A percentile compares a stretch with the other conserved stretches of the same genome.
Evolutionary conservation across 1,284 basidiomycete genomes (phyloP).

Genomic region (Anthracocystis panici-leucophaei): DNA sequence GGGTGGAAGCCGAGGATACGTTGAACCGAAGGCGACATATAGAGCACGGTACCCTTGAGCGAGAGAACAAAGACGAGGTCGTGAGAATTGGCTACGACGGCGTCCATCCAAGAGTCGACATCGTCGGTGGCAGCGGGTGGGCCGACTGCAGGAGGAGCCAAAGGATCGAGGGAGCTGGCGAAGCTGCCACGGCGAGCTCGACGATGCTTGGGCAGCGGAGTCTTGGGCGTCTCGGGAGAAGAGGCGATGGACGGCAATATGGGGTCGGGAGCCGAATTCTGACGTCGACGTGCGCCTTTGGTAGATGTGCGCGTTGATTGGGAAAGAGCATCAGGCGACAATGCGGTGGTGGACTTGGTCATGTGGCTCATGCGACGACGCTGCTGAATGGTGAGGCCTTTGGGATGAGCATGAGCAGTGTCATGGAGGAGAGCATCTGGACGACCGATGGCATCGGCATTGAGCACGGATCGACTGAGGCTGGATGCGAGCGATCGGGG

Average conservation of each 20-base stretch:
- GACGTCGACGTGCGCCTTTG: conserved; percentile 29
- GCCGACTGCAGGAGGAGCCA: neutral
- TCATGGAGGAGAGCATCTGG: conserved; percentile 9
- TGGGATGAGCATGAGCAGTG: neutral
- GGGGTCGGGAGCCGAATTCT: conserved; percentile 41
- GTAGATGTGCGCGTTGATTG: neutral
- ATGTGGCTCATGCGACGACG: conserved; percentile 44
- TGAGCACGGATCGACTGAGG: conserved; percentile 47
- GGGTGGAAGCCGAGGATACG: conserved; percentile 70
- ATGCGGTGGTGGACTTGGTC: neutral
- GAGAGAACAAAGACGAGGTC: conserved; percentile 80
- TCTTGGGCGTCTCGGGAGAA: conserved; percentile 30
- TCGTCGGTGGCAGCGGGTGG: conserved; percentile 11
- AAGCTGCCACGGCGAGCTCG: conserved; percentile 12
- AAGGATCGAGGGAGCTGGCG: neutral
- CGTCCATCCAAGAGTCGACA: conserved; percentile 32
- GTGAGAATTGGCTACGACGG: conserved; percentile 44
- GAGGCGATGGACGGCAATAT: conserved; percentile 14
- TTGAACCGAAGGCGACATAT: conserved; percentile 77
- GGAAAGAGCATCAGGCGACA: neutral
- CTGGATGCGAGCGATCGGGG: conserved; percentile 43
- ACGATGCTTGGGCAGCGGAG: conserved; percentile 19
- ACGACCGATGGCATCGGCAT: conserved; percentile 25
- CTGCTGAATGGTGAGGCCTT: conserved; percentile 48
- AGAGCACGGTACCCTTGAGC: conserved; percentile 84